Percentiles rank a stretch among this genome's conserved stretches.
Evolutionary conservation across 148 eudicot species (phyloP).

Genomic region (Rhododendron ferrugineum): DNA sequence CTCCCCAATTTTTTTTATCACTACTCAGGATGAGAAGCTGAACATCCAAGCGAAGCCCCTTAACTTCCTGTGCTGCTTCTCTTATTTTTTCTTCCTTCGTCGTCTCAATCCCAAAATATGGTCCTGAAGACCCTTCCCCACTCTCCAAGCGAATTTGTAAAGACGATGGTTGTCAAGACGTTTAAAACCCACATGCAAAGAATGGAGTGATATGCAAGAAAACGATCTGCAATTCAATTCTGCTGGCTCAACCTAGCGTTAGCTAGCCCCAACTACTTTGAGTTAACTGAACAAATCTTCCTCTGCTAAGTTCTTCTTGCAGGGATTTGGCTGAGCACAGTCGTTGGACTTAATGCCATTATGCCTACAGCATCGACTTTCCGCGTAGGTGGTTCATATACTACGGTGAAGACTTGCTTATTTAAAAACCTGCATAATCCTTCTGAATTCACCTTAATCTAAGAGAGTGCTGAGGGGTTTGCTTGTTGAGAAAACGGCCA

Average conservation of each 20-base stretch:
- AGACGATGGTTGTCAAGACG: not conserved
- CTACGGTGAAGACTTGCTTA: not conserved
- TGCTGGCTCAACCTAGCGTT: not conserved
- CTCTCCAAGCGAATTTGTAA: not conserved
- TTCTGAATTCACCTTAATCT: not conserved
- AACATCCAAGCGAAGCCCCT: not conserved
- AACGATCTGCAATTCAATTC: not conserved
- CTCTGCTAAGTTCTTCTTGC: not conserved
- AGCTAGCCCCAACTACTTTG: not conserved
- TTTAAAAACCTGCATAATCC: constrained; percentile 4
- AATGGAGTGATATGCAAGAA: not conserved
- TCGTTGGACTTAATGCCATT: not conserved
- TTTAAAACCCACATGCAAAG: not conserved
- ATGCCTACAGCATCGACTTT: not conserved
- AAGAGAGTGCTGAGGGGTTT: not conserved
- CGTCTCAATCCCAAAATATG: not conserved
- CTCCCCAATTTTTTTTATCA: not conserved
- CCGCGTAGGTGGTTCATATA: not conserved
- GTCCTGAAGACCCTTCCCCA: not conserved
- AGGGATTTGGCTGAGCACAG: too few relatives aligned
- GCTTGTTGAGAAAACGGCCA: not conserved
- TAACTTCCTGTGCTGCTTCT: not conserved
- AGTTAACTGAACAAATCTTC: not conserved
- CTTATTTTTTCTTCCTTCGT: not conserved
- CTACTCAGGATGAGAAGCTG: not conserved